phyloP scores from a whole-genome alignment of 129 eudicot genomes.

The sunflower (Helianthus annuus) region HanXRQr2.0-SUNRISE NC_035438.2:212377-212876 shows the following conservation, averaged over 20 bases:
- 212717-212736: not conserved
- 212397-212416: conserved; percentile 45
- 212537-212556: not conserved
- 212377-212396: conserved; percentile 55
- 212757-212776: not conserved
- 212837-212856: not conserved
- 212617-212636: not conserved
- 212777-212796: not conserved
- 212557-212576: no score
- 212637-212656: no score
- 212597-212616: not conserved
- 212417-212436: conserved; percentile 39
- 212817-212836: no score
- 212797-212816: not conserved
- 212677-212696: not conserved
- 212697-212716: not conserved
- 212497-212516: conserved; percentile 28
- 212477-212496: conserved; percentile 88
- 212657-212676: not conserved
- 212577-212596: not conserved
- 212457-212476: conserved; percentile 61
- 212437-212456: conserved; percentile 49
- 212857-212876: conserved; percentile 13
- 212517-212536: conserved; percentile 10
- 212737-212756: not conserved